phyloP scores from a whole-genome alignment of 192 early-diverging fungal genomes.

The Gamsiella multidivaricata region DNA sequence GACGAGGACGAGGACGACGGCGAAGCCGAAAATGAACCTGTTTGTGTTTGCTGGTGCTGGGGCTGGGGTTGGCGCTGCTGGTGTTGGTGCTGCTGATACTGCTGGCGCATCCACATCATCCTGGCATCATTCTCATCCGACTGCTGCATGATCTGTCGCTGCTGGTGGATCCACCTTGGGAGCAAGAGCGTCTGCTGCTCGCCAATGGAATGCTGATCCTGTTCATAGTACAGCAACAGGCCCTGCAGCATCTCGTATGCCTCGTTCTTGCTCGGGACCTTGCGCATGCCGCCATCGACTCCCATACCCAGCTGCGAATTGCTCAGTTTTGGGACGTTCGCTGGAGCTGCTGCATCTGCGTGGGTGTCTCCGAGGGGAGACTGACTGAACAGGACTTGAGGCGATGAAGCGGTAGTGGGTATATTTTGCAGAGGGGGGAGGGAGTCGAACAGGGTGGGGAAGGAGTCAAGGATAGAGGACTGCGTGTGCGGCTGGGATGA shows the following conservation, averaged over 20 bases:
- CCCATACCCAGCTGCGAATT: slow-evolving; percentile 24
- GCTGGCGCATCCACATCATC: slow-evolving; percentile 28
- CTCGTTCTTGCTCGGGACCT: slow-evolving; percentile 36
- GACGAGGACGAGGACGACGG: neutral
- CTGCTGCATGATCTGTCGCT: slow-evolving; percentile 39
- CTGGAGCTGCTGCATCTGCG: neutral
- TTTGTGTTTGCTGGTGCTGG: slow-evolving; percentile 12
- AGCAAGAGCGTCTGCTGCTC: slow-evolving; percentile 46
- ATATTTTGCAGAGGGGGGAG: slow-evolving; percentile 15
- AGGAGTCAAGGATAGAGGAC: slow-evolving; percentile 40
- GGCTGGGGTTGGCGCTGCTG: neutral
- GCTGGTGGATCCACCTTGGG: slow-evolving; percentile 48
- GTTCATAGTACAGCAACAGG: slow-evolving; percentile 41
- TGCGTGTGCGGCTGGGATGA: slow-evolving; percentile 11
- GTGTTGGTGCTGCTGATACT: slow-evolving; percentile 8
- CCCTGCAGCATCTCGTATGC: slow-evolving; percentile 46
- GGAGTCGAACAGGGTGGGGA: slow-evolving; percentile 29
- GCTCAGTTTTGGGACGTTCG: neutral
- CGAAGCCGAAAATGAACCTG: neutral
- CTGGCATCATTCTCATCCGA: slow-evolving; percentile 12
- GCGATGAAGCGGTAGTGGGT: neutral
- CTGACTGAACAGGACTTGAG: slow-evolving; percentile 17
- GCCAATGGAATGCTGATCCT: slow-evolving; percentile 38
- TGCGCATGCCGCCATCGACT: slow-evolving; percentile 36
- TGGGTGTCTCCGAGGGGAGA: neutral